These are phyloP conservation scores for Aspergillus vadensis DNA, from an alignment of 2,329 filamentous ascomycete species.

Conservation along the genomic window DNA sequence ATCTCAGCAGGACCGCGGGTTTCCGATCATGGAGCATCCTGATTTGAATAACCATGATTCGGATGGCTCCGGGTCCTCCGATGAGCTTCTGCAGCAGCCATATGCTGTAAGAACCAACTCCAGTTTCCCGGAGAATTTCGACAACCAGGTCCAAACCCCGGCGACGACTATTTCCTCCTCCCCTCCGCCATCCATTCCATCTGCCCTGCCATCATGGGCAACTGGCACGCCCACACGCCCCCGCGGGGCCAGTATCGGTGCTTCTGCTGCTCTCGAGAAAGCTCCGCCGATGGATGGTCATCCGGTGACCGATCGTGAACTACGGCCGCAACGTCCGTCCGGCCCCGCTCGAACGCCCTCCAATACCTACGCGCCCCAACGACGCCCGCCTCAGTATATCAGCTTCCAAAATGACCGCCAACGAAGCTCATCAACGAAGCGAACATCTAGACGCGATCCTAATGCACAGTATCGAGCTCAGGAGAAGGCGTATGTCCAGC, in stretches of 20 bases:
- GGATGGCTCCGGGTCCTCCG: conserved; percentile 45
- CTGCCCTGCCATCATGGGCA: conserved; percentile 39
- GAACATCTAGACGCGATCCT: conserved; percentile 61
- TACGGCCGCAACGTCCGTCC: conserved; percentile 65
- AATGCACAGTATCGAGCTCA: conserved; percentile 77
- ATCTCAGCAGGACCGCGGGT: conserved; percentile 23
- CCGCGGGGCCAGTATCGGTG: conserved; percentile 47
- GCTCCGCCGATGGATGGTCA: conserved; percentile 30
- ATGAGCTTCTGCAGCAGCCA: conserved; percentile 41
- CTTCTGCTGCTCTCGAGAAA: conserved; percentile 46
- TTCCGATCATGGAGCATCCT: conserved; percentile 46
- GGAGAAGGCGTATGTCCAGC: conserved; percentile 92
- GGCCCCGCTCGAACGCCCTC: conserved; percentile 73
- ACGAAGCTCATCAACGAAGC: conserved; percentile 59
- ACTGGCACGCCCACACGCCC: conserved; percentile 40
- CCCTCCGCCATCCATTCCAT: conserved; percentile 30
- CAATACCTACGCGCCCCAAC: conserved; percentile 71
- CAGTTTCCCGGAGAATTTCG: conserved; percentile 35
- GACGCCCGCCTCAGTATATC: conserved; percentile 56
- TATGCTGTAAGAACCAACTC: conserved; percentile 36
- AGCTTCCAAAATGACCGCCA: conserved; percentile 52
- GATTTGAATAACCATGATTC: conserved; percentile 45
- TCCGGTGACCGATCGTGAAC: conserved; percentile 35
- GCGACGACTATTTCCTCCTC: conserved; percentile 38
- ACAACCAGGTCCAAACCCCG: conserved; percentile 33